Evolutionary conservation across 345 rosid genomes (phyloP).

Genomic region (Erysimum cheiranthoides): DNA sequence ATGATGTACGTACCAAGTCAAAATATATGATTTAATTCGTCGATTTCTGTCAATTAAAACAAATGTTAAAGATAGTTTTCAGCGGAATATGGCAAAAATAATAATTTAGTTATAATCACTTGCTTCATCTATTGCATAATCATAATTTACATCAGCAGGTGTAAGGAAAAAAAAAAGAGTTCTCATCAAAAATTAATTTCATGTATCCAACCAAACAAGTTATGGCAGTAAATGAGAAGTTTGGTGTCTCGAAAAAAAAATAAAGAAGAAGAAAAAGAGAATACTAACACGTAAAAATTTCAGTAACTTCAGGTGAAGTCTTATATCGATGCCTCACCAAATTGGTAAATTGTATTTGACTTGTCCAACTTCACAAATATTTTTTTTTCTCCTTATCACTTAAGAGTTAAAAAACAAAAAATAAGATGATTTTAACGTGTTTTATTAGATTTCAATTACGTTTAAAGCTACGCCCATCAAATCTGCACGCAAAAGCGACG

Average conservation of each 20-base stretch:
- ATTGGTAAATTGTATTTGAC: background rate
- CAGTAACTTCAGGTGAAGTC: background rate
- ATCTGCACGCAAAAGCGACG: too few relatives aligned
- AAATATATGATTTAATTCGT: background rate
- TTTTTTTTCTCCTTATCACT: too few relatives aligned
- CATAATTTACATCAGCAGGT: too few relatives aligned
- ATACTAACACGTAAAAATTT: background rate
- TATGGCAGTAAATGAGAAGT: background rate
- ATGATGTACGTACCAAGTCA: too few relatives aligned
- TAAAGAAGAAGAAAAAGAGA: background rate
- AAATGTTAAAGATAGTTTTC: background rate
- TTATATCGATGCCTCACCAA: slow-evolving; percentile 10
- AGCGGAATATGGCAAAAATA: background rate
- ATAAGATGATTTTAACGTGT: too few relatives aligned
- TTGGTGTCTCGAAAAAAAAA: background rate
- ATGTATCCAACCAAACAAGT: background rate
- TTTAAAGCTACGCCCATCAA: too few relatives aligned
- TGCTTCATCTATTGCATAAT: background rate
- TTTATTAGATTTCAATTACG: too few relatives aligned
- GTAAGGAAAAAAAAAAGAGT: too few relatives aligned
- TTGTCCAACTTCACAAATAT: background rate
- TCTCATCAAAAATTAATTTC: background rate
- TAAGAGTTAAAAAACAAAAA: too few relatives aligned
- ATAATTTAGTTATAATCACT: too few relatives aligned
- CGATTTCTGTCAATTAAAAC: background rate